Percentiles rank a stretch among this genome's conserved stretches.
Evolutionary conservation across 768 basidiomycete genomes (phyloP).

Genomic region (Boletus vermiculosoides): DNA sequence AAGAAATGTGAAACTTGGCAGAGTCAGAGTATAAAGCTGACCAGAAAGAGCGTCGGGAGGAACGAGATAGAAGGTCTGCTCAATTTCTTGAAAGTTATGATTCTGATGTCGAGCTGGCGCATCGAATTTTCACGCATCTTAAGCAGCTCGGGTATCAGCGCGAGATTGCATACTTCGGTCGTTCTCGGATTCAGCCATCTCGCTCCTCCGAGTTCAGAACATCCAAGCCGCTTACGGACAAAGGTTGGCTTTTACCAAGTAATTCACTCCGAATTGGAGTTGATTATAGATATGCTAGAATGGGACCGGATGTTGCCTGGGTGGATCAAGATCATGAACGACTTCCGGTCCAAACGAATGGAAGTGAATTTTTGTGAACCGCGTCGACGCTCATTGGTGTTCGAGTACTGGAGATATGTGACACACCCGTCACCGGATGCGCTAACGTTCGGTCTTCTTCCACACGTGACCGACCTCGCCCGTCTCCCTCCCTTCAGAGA

Average conservation of each 20-base stretch:
- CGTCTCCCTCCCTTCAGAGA: neutral
- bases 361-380: neutral
- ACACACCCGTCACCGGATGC: neutral
- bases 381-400: constrained; percentile 2
- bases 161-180: neutral
- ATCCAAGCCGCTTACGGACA: constrained; percentile 11
- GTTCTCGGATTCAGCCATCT: too few species aligned
- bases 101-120: too few species aligned
- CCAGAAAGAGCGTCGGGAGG: neutral
- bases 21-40: neutral
- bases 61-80: too few species aligned
- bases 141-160: neutral
- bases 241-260: neutral
- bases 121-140: too few species aligned
- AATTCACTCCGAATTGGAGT: neutral
- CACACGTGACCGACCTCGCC: neutral
- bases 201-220: neutral
- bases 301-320: constrained; percentile 11
- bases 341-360: neutral
- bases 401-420: neutral
- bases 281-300: neutral
- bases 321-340: constrained; percentile 1
- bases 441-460: neutral
- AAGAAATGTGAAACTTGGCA: neutral
- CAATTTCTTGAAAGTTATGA: too few species aligned